Conservation (phyloP, 2,329 filamentous ascomycete species). For the Corynespora cassiicola region DNA sequence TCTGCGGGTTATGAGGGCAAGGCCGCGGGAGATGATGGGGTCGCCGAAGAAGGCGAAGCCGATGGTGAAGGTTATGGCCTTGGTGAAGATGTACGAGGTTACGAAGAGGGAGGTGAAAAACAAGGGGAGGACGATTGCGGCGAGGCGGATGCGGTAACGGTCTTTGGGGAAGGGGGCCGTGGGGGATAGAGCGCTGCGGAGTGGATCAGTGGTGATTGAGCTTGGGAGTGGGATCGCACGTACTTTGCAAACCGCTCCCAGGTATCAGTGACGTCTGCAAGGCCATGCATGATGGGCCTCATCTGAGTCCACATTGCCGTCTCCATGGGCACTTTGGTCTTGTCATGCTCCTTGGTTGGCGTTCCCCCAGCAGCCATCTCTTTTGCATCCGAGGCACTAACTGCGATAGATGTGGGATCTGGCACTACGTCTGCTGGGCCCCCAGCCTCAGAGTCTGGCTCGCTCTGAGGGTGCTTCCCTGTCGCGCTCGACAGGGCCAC, state of each 20-base stretch:
- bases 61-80: slow-evolving; percentile 69
- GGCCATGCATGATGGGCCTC: slow-evolving; percentile 72
- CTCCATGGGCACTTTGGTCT: slow-evolving; percentile 80
- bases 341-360: slow-evolving; percentile 65
- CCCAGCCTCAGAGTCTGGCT: slow-evolving; percentile 55
- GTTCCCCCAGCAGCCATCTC: slow-evolving; percentile 59
- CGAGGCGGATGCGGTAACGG: slow-evolving; percentile 53
- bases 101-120: slow-evolving; percentile 52
- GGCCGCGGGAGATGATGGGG: slow-evolving; percentile 68
- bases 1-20: slow-evolving; percentile 65
- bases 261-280: slow-evolving; percentile 65
- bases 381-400: slow-evolving; percentile 61
- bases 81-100: slow-evolving; percentile 61
- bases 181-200: slow-evolving; percentile 51
- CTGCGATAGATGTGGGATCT: slow-evolving; percentile 65
- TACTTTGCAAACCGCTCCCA: slow-evolving; percentile 70
- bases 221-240: slow-evolving; percentile 16
- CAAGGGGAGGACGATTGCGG: slow-evolving; percentile 52
- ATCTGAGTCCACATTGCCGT: slow-evolving; percentile 79
- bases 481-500: slow-evolving; percentile 77
- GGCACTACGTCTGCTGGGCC: slow-evolving; percentile 61
- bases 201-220: slow-evolving; percentile 10
- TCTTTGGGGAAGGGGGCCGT: slow-evolving; percentile 56
- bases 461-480: slow-evolving; percentile 75
- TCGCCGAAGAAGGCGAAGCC: slow-evolving; percentile 84